Evolutionary conservation across 1,284 basidiomycete species (phyloP), one percentile per base, ranked within the genome.

Genomic region (Moesziomyces sp.): DNA sequence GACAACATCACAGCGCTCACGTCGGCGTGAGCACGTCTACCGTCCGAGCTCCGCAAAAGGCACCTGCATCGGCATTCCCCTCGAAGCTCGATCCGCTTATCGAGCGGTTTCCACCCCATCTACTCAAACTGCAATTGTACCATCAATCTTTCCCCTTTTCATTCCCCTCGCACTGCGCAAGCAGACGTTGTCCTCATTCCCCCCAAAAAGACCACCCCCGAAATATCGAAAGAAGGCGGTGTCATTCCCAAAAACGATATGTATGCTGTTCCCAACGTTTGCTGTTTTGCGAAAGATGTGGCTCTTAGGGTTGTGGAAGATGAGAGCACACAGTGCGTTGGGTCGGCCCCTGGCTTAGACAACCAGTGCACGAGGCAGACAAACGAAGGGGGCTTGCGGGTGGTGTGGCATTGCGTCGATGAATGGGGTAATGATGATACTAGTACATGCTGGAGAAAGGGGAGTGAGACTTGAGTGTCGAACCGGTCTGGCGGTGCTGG

Each of bases 211-310:
- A 18, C 46, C 50, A 57, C 40, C 66, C 66, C 52, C 58, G 60
- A 69, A 69, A 69, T 58, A 66, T 72, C 69, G 69, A 72, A 66
- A 72, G 69, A 72, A 72, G 69, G 69, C 59, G 69, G 69, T 66
- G 62, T 72, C 63, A 56, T 46, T 66, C 23, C 35, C 35, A 35
- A 30, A 30, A 30, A 44, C 47, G 50, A 60, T 49, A 60, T 66
- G 58, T 56, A 59, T 63, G 66, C 50, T 69, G 54, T 69, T 58
- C 44, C 45, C 45, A 46, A 30, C 30, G 30, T 30, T 11, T 11
- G 30, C 30, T 10, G 30, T 5, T 30, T 8, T 30, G 30, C 43
- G 48, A 26, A 26, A 26, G 24, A 26, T 56, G 47, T 43, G 1
- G 16, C 50, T 21, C 38, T 47, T 28, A 30, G 38, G 16, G 35